Conservation (phyloP, 1,139 yeast species). For the Zygosaccharomyces sapae region DNA sequence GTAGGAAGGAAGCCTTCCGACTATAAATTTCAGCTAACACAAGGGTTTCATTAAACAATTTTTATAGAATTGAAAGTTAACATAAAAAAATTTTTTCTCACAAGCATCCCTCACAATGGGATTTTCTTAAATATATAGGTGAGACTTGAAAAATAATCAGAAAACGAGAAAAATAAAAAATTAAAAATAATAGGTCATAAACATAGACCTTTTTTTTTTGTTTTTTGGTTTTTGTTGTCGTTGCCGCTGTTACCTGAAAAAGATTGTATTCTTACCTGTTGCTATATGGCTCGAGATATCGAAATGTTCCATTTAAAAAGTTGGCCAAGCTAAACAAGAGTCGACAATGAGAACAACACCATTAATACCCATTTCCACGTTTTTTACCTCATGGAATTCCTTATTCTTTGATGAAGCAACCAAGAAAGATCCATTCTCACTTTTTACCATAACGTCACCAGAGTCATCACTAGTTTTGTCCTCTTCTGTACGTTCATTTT, state of each 20-base stretch:
- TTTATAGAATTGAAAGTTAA: no score
- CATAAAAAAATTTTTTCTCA: no score
- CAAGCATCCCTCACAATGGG: no score
- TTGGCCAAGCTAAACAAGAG: conserved; percentile 38
- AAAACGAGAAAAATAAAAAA: no score
- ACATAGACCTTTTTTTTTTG: no score
- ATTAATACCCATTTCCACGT: conserved; percentile 49
- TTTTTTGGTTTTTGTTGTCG: no score
- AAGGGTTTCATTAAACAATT: no score
- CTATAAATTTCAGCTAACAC: no score
- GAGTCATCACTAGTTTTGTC: conserved; percentile 40
- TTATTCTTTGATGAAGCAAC: conserved; percentile 39
- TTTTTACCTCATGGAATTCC: conserved; percentile 41
- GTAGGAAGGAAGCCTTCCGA: no score
- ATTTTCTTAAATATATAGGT: no score
- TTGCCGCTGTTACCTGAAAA: not conserved
- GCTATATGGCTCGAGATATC: not conserved
- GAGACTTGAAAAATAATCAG: no score
- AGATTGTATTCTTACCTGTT: not conserved
- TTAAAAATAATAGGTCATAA: no score
- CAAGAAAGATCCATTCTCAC: conserved; percentile 41
- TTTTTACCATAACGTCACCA: conserved; percentile 43
- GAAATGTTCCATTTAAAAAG: not conserved
- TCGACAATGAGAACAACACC: conserved; percentile 56
- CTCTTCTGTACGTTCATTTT: not conserved